Percentiles rank a stretch among this genome's conserved stretches.
These are phyloP conservation scores for Scenedesmus sp. DNA, from an alignment of 163 green algal species.

Conservation along the genomic window DNA sequence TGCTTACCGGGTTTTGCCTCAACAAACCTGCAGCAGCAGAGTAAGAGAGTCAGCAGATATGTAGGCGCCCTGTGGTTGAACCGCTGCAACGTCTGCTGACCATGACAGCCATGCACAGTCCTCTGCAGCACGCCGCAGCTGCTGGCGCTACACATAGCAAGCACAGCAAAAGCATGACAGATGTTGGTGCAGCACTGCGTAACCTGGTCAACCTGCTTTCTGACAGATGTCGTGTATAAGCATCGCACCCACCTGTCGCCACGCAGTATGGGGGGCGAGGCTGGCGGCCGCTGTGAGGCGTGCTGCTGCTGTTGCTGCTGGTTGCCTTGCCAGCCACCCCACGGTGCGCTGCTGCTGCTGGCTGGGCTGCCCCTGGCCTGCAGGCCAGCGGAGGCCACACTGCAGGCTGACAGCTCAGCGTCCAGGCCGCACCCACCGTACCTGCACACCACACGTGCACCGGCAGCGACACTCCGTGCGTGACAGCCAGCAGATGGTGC, in stretches of 20 bases:
- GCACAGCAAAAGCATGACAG: too few species aligned
- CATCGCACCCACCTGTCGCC: slow-evolving; percentile 2
- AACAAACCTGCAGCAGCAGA: slow-evolving; percentile 7
- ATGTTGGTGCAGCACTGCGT: too few species aligned
- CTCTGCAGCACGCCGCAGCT: background rate
- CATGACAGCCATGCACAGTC: too few species aligned
- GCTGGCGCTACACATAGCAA: background rate
- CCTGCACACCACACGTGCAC: background rate
- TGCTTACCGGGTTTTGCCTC: slow-evolving; percentile 8
- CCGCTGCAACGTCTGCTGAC: too few species aligned
- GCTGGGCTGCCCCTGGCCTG: background rate
- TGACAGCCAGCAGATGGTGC: background rate
- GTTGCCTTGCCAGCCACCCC: background rate
- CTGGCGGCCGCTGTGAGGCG: background rate
- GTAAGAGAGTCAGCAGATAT: too few species aligned
- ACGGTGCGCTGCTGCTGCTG: background rate
- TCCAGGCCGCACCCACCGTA: background rate
- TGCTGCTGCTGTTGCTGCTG: background rate
- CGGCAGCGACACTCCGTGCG: background rate
- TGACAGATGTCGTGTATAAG: background rate
- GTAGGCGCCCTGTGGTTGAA: too few species aligned
- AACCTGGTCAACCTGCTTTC: background rate
- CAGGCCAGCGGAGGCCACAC: background rate
- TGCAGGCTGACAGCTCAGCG: slow-evolving; percentile 21
- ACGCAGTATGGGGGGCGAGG: slow-evolving; percentile 25